Evolutionary conservation across 352 stramenopile species (phyloP).

Genomic region (Ophiocytium majus): DNA sequence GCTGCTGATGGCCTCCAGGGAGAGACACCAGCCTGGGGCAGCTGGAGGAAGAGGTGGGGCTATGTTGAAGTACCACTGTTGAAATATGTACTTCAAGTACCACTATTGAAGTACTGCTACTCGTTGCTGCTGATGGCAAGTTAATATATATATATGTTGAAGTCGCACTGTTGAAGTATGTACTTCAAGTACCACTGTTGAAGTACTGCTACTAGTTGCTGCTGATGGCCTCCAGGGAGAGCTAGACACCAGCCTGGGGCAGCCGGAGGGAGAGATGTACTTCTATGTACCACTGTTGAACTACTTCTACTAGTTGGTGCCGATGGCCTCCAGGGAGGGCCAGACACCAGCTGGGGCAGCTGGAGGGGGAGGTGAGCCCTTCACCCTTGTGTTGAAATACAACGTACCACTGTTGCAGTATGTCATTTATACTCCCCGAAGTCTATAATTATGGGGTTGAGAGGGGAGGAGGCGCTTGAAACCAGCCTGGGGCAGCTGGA

Average conservation of each 20-base stretch:
- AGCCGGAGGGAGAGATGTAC: not conserved
- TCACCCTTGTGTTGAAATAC: too few relatives aligned
- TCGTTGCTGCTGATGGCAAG: too few relatives aligned
- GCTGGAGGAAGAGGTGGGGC: constrained; percentile 3
- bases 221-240: too few relatives aligned
- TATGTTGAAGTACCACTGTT: not conserved
- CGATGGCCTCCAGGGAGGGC: too few relatives aligned
- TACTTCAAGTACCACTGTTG: not conserved
- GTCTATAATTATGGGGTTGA: too few relatives aligned
- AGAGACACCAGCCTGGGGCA: not conserved
- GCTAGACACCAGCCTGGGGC: not conserved
- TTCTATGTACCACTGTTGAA: not conserved
- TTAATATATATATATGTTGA: too few relatives aligned
- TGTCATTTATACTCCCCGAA: too few relatives aligned
- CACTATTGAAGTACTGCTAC: too few relatives aligned
- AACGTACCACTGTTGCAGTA: not conserved
- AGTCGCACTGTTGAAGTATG: not conserved
- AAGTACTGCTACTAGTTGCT: too few relatives aligned
- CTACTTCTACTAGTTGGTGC: too few relatives aligned
- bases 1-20: too few relatives aligned
- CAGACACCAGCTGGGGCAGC: constrained; percentile 11
- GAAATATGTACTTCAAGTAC: not conserved
- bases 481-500: not conserved
- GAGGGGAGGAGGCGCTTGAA: not conserved
- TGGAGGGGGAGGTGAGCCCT: not conserved